Evolutionary conservation across 257 asterid genomes (phyloP), one percentile per base, ranked within the genome.

Genomic region (Solanum dulcamara): DNA sequence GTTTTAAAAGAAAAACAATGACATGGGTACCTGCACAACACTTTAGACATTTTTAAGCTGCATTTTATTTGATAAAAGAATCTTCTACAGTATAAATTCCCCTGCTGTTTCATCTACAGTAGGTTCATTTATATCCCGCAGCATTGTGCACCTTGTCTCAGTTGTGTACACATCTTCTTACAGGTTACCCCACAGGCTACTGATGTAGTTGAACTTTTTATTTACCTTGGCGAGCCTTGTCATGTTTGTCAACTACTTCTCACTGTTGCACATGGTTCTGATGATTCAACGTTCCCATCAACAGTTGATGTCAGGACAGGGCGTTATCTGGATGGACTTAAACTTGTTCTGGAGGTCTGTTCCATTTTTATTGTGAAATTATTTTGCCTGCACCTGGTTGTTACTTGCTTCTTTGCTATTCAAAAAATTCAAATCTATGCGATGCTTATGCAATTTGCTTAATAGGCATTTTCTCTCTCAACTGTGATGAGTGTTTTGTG

Each of bases 231-330:
- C 51, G 98, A 95, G 92, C 97, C 99, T 88, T 95, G 98, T 88
- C 99, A 96, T 92, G 97, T 91, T 84, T 91, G 93, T 85, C 97
- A 96, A 89, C 94, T 96, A 88, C 99, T 96, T 92, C 97, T 96
- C 85, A 95, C 98, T 60, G 84, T 94, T 86, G 93, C 97, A 6
- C 99, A 96, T 90, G 99, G 98, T 84, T 93, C 96, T 86, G 99
- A 96, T 94, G 99, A 96, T 94, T 90, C 98, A 80, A 94, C 98
- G 64, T 93, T 90, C 87, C 98, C 99, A 86, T 92, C 98, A 81
- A 94, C 96, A 55, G 96, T 95, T 89, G 99, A 95, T 90, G 97
- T 96, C 89, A 96, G 98, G 89, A 94, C 94, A 4, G 99, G 99
- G 79, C 93, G 94, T 84, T 86, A 86, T 89, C 88, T 96, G 88